These are phyloP conservation scores for Endocarpon pusillum DNA, from an alignment of 495 filamentous ascomycete species.

Conservation along the genomic window DNA sequence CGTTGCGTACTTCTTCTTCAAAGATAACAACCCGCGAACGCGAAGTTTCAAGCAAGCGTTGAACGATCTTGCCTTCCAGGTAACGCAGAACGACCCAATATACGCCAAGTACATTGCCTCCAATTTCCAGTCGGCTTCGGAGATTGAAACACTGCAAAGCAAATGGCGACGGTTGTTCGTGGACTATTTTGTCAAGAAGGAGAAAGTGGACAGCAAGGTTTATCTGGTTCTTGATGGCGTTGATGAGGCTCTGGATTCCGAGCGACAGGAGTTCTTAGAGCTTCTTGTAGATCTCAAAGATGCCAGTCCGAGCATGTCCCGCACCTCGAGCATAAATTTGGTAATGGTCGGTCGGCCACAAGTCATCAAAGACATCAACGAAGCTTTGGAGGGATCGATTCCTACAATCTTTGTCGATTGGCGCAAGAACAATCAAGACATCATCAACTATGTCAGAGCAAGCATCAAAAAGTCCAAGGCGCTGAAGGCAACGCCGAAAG, in stretches of 20 bases:
- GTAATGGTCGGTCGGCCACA: slow-evolving; percentile 17
- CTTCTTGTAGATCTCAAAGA: slow-evolving; percentile 8
- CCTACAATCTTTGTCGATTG: slow-evolving; percentile 18
- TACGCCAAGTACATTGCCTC: slow-evolving; percentile 13
- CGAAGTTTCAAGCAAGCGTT: slow-evolving; percentile 15
- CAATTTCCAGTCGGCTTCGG: slow-evolving; percentile 7
- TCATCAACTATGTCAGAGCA: slow-evolving; percentile 14
- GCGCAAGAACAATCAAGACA: slow-evolving; percentile 17
- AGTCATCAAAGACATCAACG: slow-evolving; percentile 11
- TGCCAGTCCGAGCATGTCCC: neutral
- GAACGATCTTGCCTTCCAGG: slow-evolving; percentile 17
- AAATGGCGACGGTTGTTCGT: slow-evolving; percentile 17
- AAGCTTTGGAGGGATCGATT: slow-evolving; percentile 9
- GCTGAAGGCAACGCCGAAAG: slow-evolving; percentile 8
- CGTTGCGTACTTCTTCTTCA: slow-evolving; percentile 21
- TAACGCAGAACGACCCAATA: slow-evolving; percentile 14
- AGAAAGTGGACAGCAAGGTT: slow-evolving; percentile 6
- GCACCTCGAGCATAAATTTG: slow-evolving; percentile 14
- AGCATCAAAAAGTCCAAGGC: slow-evolving; percentile 14
- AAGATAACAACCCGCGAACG: slow-evolving; percentile 15
- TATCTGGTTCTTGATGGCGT: slow-evolving; percentile 20
- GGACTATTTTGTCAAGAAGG: slow-evolving; percentile 12
- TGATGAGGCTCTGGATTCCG: slow-evolving; percentile 17
- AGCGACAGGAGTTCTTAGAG: slow-evolving; percentile 10
- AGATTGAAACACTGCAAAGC: slow-evolving; percentile 15